A percentile compares a stretch with the other conserved stretches of the same genome.
Evolutionary conservation across 2,329 filamentous ascomycete genomes (phyloP).

Genomic region (Clonostachys rosea): DNA sequence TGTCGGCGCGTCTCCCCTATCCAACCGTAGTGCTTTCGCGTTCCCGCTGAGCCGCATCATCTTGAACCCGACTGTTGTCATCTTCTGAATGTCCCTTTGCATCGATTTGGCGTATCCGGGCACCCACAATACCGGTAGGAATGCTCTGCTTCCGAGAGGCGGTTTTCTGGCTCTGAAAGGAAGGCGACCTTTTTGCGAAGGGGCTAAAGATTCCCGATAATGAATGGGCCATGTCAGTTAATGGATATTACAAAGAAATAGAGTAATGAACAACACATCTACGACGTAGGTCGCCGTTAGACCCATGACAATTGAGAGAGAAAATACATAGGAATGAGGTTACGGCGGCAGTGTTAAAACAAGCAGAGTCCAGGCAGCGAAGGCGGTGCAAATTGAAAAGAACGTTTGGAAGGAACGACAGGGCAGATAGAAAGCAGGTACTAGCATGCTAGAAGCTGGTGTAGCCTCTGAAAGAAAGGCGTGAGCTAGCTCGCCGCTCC

Average conservation of each 20-base stretch:
- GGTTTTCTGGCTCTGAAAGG: conserved; percentile 4
- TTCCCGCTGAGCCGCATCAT: conserved; percentile 8
- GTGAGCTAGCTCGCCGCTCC: too few relatives aligned
- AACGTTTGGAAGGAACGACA: too few relatives aligned
- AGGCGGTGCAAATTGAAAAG: too few relatives aligned
- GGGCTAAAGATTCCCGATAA: conserved; percentile 4
- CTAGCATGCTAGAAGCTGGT: too few relatives aligned
- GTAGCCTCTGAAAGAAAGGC: too few relatives aligned
- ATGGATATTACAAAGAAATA: neutral
- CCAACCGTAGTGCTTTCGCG: conserved; percentile 16
- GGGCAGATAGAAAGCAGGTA: too few relatives aligned
- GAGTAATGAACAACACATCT: neutral
- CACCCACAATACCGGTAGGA: conserved; percentile 17
- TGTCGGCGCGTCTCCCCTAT: conserved; percentile 16
- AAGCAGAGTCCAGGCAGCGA: too few relatives aligned
- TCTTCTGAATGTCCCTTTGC: conserved; percentile 9
- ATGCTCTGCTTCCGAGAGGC: conserved; percentile 6
- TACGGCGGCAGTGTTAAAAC: too few relatives aligned
- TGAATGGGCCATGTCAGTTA: conserved; percentile 6
- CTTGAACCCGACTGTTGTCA: neutral
- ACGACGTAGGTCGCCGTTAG: too few relatives aligned
- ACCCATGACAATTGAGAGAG: too few relatives aligned
- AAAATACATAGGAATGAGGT: too few relatives aligned
- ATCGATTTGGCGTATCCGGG: conserved; percentile 19
- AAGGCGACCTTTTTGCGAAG: conserved; percentile 1